A percentile compares a stretch with the other conserved stretches of the same genome.
phyloP scores from a whole-genome alignment of 768 basidiomycete genomes.

The Lactifluus pinguis region DNA sequence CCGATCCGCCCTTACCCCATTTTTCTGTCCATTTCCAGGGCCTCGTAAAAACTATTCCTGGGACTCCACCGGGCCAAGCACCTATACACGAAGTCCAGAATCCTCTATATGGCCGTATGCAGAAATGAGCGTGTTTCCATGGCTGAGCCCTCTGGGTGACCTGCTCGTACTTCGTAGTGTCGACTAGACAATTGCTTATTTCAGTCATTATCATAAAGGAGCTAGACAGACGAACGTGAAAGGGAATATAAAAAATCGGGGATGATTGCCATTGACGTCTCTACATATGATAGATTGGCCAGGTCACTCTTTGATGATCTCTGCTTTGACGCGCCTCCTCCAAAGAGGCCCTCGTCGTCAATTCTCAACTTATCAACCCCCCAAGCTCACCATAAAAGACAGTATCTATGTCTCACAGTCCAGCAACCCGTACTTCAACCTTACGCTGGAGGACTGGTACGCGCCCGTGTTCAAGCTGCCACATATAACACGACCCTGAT shows the following conservation, averaged over 20 bases:
- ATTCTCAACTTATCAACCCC: slow-evolving; percentile 4
- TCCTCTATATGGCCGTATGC: slow-evolving; percentile 74
- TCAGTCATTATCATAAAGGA: neutral
- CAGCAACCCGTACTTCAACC: slow-evolving; percentile 80
- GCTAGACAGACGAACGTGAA: neutral
- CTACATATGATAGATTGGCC: too few relatives aligned
- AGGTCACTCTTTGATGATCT: slow-evolving; percentile 1
- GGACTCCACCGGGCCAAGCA: slow-evolving; percentile 67
- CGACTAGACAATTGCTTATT: slow-evolving; percentile 5
- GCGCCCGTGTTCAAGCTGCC: slow-evolving; percentile 12
- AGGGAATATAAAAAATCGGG: too few relatives aligned
- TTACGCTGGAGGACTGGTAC: slow-evolving; percentile 86
- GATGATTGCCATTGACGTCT: too few relatives aligned
- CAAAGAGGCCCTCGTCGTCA: slow-evolving; percentile 3
- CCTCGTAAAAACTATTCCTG: slow-evolving; percentile 85
- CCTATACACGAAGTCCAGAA: slow-evolving; percentile 85
- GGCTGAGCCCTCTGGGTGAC: neutral
- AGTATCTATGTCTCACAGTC: slow-evolving; percentile 69
- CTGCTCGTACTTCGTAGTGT: neutral
- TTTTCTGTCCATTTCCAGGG: slow-evolving; percentile 43
- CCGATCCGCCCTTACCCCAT: neutral
- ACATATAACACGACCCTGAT: too few relatives aligned
- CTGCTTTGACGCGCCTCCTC: slow-evolving; percentile 25
- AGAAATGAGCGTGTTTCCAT: slow-evolving; percentile 48
- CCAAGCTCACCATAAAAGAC: slow-evolving; percentile 24